These are phyloP conservation scores for Pseudopediastrum boryanum DNA, from an alignment of 139 green algal species.

Conservation along the genomic window DNA sequence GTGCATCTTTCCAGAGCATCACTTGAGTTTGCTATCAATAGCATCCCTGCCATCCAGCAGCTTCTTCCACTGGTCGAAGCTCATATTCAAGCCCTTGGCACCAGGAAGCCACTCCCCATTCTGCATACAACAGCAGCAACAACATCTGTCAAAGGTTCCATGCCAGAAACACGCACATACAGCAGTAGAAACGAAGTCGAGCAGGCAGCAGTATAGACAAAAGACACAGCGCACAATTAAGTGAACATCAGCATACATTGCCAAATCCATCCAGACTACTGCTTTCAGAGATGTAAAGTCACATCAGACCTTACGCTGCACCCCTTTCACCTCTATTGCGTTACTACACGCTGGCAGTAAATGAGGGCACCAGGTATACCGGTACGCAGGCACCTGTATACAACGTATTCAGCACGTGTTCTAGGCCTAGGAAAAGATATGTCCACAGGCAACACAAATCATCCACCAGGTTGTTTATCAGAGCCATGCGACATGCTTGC, in stretches of 20 bases:
- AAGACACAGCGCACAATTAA: background rate
- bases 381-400: no score
- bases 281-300: background rate
- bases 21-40: background rate
- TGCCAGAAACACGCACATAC: background rate
- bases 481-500: slow-evolving; percentile 27
- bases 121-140: slow-evolving; percentile 22
- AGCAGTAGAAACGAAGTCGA: no score
- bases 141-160: no score
- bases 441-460: background rate
- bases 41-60: slow-evolving; percentile 14
- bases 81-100: slow-evolving; percentile 68
- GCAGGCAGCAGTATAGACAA: no score
- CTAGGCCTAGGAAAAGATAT: no score
- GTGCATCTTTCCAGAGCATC: no score
- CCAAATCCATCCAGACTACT: background rate
- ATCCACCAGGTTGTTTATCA: slow-evolving; percentile 28
- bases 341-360: no score
- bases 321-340: no score
- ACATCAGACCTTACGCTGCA: background rate
- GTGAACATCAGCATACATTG: background rate
- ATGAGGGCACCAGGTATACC: no score
- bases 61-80: slow-evolving; percentile 56
- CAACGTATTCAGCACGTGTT: no score
- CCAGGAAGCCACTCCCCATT: slow-evolving; percentile 59